phyloP scores from a whole-genome alignment of 768 basidiomycete genomes.

The Suillus placidus region DNA sequence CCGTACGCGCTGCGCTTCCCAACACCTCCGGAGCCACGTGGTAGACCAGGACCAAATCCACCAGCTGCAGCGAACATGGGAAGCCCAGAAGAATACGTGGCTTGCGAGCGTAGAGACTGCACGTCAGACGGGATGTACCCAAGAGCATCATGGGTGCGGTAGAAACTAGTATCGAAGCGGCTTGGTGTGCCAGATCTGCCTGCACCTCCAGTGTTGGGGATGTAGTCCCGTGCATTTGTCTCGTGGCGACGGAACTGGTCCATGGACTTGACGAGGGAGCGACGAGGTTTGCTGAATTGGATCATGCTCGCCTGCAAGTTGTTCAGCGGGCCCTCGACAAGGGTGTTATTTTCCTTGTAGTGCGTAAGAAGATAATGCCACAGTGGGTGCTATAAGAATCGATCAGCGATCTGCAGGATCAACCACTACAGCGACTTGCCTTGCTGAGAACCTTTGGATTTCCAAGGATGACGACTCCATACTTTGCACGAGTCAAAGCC shows the following conservation, averaged over 20 bases:
- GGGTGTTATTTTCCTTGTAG: constrained; percentile 92
- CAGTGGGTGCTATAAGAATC: constrained; percentile 76
- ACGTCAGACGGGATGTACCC: constrained; percentile 95
- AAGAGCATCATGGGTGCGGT: constrained; percentile 91
- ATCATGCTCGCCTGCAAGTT: constrained; percentile 99
- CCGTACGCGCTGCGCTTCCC: constrained; percentile 77
- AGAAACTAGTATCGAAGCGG: constrained; percentile 95
- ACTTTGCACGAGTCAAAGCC: constrained; percentile 95
- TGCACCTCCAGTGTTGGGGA: constrained; percentile 38
- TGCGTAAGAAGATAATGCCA: constrained; percentile 99
- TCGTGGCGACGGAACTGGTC: constrained; percentile 94
- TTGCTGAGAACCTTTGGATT: constrained; percentile 99
- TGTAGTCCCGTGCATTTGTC: constrained; percentile 83
- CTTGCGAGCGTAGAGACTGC: constrained; percentile 95
- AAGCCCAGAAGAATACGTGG: constrained; percentile 90
- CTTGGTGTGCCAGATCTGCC: constrained; percentile 86
- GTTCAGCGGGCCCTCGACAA: constrained; percentile 95
- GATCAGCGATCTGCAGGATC: constrained; percentile 14
- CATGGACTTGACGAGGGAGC: constrained; percentile 85
- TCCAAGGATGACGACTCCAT: constrained; percentile 98
- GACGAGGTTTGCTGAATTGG: constrained; percentile 97
- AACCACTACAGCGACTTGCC: constrained; percentile 48
- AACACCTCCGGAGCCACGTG: constrained; percentile 59
- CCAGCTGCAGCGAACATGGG: constrained; percentile 78
- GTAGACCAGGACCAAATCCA: constrained; percentile 68